Base-by-base conservation (phyloP, 2,329 filamentous ascomycete species). In the Incumbomyces lentus region DNA sequence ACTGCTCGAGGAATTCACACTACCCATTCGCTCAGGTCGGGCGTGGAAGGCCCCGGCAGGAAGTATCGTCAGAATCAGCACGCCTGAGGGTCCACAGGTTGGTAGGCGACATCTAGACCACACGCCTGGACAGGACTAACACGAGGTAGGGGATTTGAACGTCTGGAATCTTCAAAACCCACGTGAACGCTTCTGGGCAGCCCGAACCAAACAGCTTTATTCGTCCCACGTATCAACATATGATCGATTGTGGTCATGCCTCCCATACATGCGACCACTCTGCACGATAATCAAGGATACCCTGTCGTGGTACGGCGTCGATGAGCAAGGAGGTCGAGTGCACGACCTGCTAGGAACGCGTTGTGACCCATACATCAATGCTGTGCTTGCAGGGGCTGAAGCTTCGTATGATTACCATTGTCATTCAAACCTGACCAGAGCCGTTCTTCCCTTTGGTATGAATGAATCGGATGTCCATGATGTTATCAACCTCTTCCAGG, bases 401-500 rank as follows among this genome's bases (percentile, higher is more conserved):
- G 52, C 50, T 8, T 71, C 72, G 29, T 92, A 87, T 60, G 82
- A 92, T 62, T 90, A 77, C 62, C 85, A 92, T 61, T 93, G 86
- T 62, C 86, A 90, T 59, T 86, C 82, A 1, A 93, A 93, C 61
- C 73, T 93, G 10, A 79, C 78, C 1, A 76, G 86, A 3, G 83
- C 86, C 0, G 76, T 92, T 2, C 51, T 81, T 1, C 80, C 81
- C 0, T 80, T 72, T 50, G 84, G 84, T 0, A 62, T 92, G 35
- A 73, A 70, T 4, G 86, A 92, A 64, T 69, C 70, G 26, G 85
- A 92, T 59, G 78, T 92, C 1, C 86, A 93, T 58, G 86, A 93
- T 61, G 86, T 93, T 0, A 72, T 93, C 45, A 93, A 93, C 58
- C 71, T 93, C 2, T 92, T 93, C 60, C 86, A 93, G 62, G 84